These are phyloP conservation scores for Intubia oerlemansii DNA, from an alignment of 2,329 filamentous ascomycete genomes.

Conservation along the genomic window DNA sequence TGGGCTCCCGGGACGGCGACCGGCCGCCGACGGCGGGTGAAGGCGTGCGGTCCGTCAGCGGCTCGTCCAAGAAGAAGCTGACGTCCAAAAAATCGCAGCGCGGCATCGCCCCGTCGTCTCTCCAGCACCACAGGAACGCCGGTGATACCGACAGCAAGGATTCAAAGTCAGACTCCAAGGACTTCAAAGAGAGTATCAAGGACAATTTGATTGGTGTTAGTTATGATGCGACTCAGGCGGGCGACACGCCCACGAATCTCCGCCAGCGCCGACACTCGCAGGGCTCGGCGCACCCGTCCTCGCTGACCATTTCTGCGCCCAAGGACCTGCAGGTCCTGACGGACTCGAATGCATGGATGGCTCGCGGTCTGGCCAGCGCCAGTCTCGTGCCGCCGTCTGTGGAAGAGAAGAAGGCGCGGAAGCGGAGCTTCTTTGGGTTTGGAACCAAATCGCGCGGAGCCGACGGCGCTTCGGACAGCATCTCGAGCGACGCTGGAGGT, in stretches of 20 bases:
- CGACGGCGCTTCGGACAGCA: conserved; percentile 30
- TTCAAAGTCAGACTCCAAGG: too few relatives aligned
- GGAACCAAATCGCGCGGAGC: conserved; percentile 37
- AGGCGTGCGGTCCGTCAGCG: conserved; percentile 3
- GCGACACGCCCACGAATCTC: conserved; percentile 16
- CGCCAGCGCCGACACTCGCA: conserved; percentile 8
- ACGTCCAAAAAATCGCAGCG: too few relatives aligned
- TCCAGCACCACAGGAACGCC: too few relatives aligned
- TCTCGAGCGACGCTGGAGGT: conserved; percentile 25
- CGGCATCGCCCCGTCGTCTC: too few relatives aligned
- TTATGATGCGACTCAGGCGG: conserved; percentile 33
- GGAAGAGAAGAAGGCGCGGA: conserved; percentile 64
- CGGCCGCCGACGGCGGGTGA: conserved; percentile 20
- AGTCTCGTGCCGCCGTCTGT: conserved; percentile 22
- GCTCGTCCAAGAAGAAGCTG: conserved; percentile 10
- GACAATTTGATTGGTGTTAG: conserved; percentile 38
- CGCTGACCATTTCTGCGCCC: conserved; percentile 51
- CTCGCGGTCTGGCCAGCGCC: conserved; percentile 13
- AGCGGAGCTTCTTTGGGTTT: conserved; percentile 57
- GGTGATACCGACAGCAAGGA: too few relatives aligned
- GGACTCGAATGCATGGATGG: conserved; percentile 43
- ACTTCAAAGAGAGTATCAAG: too few relatives aligned
- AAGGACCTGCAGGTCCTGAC: conserved; percentile 71
- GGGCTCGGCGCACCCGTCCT: conserved; percentile 9
- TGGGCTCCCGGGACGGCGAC: conserved; percentile 16